Percentiles rank a stretch among this genome's conserved stretches.
Conservation (phyloP, 352 stramenopile genomes). For the Aphanomyces euteiches region DNA sequence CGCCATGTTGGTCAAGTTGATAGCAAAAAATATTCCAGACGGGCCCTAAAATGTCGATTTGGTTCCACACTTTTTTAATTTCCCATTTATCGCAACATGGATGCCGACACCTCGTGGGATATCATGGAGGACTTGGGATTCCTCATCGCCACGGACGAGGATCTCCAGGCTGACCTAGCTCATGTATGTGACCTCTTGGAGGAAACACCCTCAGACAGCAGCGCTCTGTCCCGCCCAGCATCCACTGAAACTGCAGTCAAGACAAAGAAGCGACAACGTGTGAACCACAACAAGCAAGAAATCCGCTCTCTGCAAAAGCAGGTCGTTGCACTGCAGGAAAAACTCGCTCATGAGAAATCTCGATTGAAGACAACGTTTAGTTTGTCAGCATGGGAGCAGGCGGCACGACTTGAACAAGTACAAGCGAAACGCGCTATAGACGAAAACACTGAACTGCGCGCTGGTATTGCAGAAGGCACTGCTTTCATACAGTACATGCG, state of each 20-base stretch:
- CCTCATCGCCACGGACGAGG: slow-evolving; percentile 18
- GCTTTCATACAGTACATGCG: neutral
- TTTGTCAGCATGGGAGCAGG: neutral
- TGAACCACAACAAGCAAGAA: neutral
- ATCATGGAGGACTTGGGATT: slow-evolving; percentile 6
- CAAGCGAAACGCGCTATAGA: neutral
- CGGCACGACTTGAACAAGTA: neutral
- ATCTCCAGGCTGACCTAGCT: neutral
- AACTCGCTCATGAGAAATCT: neutral
- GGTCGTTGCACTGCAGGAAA: neutral
- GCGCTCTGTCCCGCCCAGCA: too few relatives aligned
- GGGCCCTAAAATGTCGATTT: too few relatives aligned
- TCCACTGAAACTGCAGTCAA: neutral
- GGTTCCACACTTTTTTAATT: too few relatives aligned
- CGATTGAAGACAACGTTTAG: neutral
- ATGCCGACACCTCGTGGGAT: too few relatives aligned
- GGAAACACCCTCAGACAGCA: neutral
- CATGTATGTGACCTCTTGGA: slow-evolving; percentile 6
- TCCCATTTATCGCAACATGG: too few relatives aligned
- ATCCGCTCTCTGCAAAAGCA: neutral
- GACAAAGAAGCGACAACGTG: neutral
- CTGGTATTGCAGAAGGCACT: neutral
- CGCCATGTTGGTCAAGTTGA: too few relatives aligned
- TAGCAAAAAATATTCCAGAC: too few relatives aligned
- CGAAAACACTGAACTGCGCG: neutral